These are phyloP conservation scores for Cryptosporidium canis DNA, from an alignment of 169 alveolate species.

Conservation along the genomic window DNA sequence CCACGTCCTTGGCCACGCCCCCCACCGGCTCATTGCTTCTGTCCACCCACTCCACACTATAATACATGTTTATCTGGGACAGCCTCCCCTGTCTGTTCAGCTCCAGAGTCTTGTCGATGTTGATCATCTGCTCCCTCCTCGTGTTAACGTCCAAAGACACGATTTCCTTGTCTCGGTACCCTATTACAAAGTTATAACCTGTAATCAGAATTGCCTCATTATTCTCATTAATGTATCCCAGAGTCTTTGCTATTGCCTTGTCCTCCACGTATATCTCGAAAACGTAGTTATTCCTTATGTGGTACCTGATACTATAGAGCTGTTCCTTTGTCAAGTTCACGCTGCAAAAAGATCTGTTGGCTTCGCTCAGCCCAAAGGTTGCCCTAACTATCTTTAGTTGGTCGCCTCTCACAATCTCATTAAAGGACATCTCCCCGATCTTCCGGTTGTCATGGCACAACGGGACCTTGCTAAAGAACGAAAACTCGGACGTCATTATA, in stretches of 20 bases:
- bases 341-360: slow-evolving; percentile 13
- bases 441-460: slow-evolving; percentile 7
- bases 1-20: not conserved
- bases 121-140: slow-evolving; percentile 19
- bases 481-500: slow-evolving; percentile 26
- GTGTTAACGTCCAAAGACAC: slow-evolving; percentile 31
- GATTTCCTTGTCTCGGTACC: slow-evolving; percentile 34
- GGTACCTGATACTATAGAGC: slow-evolving; percentile 20
- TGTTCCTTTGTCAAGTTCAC: slow-evolving; percentile 8
- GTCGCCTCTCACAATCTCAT: slow-evolving; percentile 63
- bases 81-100: not conserved
- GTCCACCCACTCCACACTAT: slow-evolving; percentile 62
- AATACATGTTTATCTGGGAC: slow-evolving; percentile 17
- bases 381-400: slow-evolving; percentile 12
- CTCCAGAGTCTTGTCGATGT: slow-evolving; percentile 18
- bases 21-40: not conserved
- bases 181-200: slow-evolving; percentile 40
- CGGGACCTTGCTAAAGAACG: slow-evolving; percentile 57
- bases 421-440: slow-evolving; percentile 33
- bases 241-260: slow-evolving; percentile 67
- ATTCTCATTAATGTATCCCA: slow-evolving; percentile 25
- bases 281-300: slow-evolving; percentile 15
- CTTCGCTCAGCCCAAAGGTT: slow-evolving; percentile 12
- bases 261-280: slow-evolving; percentile 51
- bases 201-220: slow-evolving; percentile 35